Base-by-base conservation (phyloP, 2,329 filamentous ascomycete species). In the Camillea tinctor region DNA sequence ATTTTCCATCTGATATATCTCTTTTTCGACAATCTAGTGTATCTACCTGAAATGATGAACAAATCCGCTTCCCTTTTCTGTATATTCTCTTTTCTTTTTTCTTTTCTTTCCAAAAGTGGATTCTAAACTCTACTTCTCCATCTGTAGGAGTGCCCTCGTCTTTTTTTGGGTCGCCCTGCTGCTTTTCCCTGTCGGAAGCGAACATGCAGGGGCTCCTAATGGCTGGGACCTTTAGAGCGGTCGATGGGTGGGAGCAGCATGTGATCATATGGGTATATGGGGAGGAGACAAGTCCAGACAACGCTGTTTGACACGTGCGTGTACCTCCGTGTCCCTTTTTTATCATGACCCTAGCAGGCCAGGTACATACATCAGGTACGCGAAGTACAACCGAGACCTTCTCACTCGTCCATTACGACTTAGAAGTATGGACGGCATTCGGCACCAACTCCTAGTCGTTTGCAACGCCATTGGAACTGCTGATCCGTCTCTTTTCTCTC, bases 261-360 rank as follows among this genome's bases (percentile, higher is more conserved):
- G 68, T 69, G 68, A 70, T 70, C 65, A 69, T 57, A 57, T 53
- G 51, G 61, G 57, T n/a, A n/a, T n/a, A n/a, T n/a, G n/a, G n/a
- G n/a, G n/a, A n/a, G n/a, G n/a, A n/a, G 60, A 51, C 54, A 30
- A 30, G 26, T 48, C 52, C 53, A 55, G 55, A 52, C 54, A 62
- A 56, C 56, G 59, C 53, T 57, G 57, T 60, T 62, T 70, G 62
- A 71, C 69, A 71, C 68, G 69, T 70, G 68, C 68, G 64, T 68
- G 64, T 53, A 53, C 51, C 51, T 53, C 24, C 13, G 11, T 53
- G 36, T n/a, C 11, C 36, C 36, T 36, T 53, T 15, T 23, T 36
- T 24, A 53, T 36, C 51, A 9, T 19, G 11, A n/a, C 22, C 51
- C n/a, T n/a, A 24, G 20, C 50, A 24, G 21, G n/a, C 50, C 19